A percentile compares a stretch with the other conserved stretches of the same genome.
Evolutionary conservation across 352 stramenopile genomes (phyloP).

Genomic region (Plasmopara muralis): DNA sequence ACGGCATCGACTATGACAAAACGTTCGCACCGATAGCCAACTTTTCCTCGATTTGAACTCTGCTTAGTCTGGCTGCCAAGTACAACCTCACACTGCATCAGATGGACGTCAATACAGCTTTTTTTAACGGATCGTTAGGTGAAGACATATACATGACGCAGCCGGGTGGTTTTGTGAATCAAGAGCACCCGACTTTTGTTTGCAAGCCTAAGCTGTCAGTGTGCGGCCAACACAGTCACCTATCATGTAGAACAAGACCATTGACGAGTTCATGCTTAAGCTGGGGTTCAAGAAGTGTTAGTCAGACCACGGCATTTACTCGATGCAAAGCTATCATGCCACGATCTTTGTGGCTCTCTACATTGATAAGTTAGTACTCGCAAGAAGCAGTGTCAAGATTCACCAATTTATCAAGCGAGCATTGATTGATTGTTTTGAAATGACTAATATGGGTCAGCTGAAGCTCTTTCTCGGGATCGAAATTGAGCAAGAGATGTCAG

Average conservation of each 20-base stretch:
- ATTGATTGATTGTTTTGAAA: not conserved
- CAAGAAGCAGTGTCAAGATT: too few species aligned
- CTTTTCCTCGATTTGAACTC: not conserved
- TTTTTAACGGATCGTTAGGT: not conserved
- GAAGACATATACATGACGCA: not conserved
- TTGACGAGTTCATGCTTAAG: not conserved
- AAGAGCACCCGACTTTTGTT: not conserved
- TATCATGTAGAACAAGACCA: not conserved
- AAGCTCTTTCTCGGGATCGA: not conserved
- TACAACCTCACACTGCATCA: not conserved
- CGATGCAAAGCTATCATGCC: not conserved
- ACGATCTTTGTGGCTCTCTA: not conserved
- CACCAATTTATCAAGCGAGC: not conserved
- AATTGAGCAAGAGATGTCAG: not conserved
- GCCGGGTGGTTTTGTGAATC: not conserved
- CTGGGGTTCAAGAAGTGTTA: not conserved
- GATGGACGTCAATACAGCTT: not conserved
- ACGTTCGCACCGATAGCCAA: not conserved
- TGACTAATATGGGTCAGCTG: not conserved
- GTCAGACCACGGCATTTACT: not conserved
- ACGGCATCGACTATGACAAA: not conserved
- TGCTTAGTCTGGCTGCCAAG: not conserved
- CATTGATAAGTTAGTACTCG: not conserved
- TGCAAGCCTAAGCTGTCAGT: not conserved
- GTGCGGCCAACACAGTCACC: not conserved